Evolutionary conservation across 2,329 filamentous ascomycete species (phyloP).

Genomic region (Verticillium alfalfae): DNA sequence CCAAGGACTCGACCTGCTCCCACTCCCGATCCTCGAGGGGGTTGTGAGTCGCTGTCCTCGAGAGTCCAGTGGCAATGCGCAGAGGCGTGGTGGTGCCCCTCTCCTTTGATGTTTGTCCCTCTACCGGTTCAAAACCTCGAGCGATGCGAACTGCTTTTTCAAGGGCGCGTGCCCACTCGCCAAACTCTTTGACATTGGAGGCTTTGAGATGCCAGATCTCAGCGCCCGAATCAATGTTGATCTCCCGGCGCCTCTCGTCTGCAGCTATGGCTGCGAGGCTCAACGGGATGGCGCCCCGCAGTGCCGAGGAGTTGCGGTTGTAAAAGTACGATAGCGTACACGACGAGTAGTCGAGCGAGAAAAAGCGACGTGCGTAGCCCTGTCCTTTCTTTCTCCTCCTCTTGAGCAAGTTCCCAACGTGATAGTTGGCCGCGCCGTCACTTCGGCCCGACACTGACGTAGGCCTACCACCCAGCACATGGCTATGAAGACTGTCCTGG

Average conservation of each 20-base stretch:
- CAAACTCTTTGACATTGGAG: conserved; percentile 76
- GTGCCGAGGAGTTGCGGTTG: conserved; percentile 84
- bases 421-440: conserved; percentile 53
- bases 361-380: conserved; percentile 88
- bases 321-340: conserved; percentile 96
- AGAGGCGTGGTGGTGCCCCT: conserved; percentile 15
- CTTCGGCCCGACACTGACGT: conserved; percentile 48
- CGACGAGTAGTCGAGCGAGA: conserved; percentile 90
- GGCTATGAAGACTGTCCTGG: conserved; percentile 56
- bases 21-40: conserved; percentile 73
- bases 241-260: conserved; percentile 82
- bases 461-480: conserved; percentile 33
- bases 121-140: conserved; percentile 40
- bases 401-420: conserved; percentile 84
- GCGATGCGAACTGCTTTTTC: conserved; percentile 72
- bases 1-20: conserved; percentile 77
- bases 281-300: conserved; percentile 87
- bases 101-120: conserved; percentile 15
- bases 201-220: conserved; percentile 95
- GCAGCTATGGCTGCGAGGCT: conserved; percentile 87
- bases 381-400: conserved; percentile 89
- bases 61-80: conserved; percentile 19
- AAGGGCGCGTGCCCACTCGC: conserved; percentile 78
- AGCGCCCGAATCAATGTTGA: conserved; percentile 93
- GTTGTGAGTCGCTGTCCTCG: conserved; percentile 22